Conservation (phyloP, 805 yeast species). For the Saturnispora sanitii region DNA sequence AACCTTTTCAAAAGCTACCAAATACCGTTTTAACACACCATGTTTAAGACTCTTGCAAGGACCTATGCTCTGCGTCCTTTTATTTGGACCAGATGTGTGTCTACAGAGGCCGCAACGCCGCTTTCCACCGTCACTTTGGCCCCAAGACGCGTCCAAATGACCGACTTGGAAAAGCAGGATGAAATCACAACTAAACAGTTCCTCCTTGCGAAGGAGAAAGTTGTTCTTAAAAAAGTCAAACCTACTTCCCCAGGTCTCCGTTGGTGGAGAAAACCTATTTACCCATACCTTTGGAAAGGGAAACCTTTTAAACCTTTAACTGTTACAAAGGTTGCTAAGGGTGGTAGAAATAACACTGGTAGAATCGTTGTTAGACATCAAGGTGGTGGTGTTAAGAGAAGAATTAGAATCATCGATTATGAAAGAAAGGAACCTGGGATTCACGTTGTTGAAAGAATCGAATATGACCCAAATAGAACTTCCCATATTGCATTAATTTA, state of each 20-base stretch:
- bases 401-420: conserved; percentile 77
- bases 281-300: conserved; percentile 80
- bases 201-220: conserved; percentile 59
- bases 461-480: conserved; percentile 90
- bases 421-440: conserved; percentile 57
- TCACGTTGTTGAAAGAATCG: conserved; percentile 77
- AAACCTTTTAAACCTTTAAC: conserved; percentile 73
- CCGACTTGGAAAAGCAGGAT: conserved; percentile 76
- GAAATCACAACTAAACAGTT: conserved; percentile 60
- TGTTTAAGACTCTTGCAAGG: neutral
- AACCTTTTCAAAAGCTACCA: too few relatives aligned
- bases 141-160: conserved; percentile 37
- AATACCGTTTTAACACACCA: neutral
- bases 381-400: conserved; percentile 93
- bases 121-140: conserved; percentile 2
- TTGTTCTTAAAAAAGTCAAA: conserved; percentile 62
- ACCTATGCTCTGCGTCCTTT: neutral
- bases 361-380: conserved; percentile 85
- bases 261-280: conserved; percentile 82
- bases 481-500: conserved; percentile 79
- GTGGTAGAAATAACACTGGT: conserved; percentile 89
- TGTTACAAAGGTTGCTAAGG: conserved; percentile 53
- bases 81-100: neutral
- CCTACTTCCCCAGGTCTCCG: conserved; percentile 81
- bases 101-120: neutral